These are phyloP conservation scores for Fistulinella staudtii DNA, from an alignment of 1,284 basidiomycete species.

Conservation along the genomic window DNA sequence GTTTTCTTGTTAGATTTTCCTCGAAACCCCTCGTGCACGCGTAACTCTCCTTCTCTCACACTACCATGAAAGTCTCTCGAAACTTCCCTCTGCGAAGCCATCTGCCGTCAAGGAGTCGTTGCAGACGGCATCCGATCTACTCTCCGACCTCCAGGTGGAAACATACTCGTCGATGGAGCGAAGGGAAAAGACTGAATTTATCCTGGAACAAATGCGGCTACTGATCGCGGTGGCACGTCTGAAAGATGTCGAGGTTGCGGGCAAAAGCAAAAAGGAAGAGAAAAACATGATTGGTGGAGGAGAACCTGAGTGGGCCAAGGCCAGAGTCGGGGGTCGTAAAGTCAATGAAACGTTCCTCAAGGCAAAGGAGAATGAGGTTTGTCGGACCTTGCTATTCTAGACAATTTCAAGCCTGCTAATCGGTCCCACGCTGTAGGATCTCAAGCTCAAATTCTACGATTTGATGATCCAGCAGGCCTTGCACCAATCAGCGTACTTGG, in stretches of 20 bases:
- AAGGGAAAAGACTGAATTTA: constrained; percentile 97
- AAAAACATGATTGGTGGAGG: constrained; percentile 64
- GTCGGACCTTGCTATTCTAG: constrained; percentile 22
- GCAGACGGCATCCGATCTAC: constrained; percentile 81
- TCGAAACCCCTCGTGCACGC: constrained; percentile 95
- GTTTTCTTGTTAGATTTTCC: constrained; percentile 71
- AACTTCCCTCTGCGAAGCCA: constrained; percentile 39
- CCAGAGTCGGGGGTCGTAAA: constrained; percentile 88
- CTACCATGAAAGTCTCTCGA: constrained; percentile 73
- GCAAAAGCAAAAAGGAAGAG: constrained; percentile 52
- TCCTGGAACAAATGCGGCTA: constrained; percentile 96
- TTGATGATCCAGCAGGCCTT: constrained; percentile 95
- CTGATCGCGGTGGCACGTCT: constrained; percentile 66
- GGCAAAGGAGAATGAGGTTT: constrained; percentile 82
- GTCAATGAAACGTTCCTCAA: constrained; percentile 94
- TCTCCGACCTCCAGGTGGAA: constrained; percentile 96
- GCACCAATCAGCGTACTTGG: constrained; percentile 82
- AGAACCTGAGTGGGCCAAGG: constrained; percentile 87
- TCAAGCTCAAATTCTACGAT: constrained; percentile 95
- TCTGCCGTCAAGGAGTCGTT: constrained; percentile 60
- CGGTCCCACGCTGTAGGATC: constrained; percentile 55
- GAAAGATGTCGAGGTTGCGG: constrained; percentile 56
- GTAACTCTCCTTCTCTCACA: constrained; percentile 83
- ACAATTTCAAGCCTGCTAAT: constrained; percentile 1
- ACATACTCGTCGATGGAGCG: constrained; percentile 99